Evolutionary conservation across 2,329 filamentous ascomycete genomes (phyloP).

Genomic region (Cyphellophora attinorum): DNA sequence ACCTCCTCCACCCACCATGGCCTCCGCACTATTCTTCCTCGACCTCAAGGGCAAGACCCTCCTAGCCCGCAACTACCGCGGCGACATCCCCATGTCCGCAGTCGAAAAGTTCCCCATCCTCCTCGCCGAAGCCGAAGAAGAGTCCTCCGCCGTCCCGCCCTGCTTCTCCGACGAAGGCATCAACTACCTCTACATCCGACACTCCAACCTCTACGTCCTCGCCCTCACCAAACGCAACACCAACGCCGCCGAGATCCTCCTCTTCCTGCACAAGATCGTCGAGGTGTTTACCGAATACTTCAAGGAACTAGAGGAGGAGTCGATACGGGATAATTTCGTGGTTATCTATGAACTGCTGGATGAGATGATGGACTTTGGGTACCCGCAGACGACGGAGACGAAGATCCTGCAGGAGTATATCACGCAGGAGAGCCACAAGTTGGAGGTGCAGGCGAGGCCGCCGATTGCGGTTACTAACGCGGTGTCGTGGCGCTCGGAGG

Average conservation of each 20-base stretch:
- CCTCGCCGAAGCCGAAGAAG: constrained; percentile 96
- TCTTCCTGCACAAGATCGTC: constrained; percentile 96
- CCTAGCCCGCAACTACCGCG: constrained; percentile 93
- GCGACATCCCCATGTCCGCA: constrained; percentile 97
- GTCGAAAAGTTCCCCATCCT: constrained; percentile 97
- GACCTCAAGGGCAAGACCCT: constrained; percentile 99
- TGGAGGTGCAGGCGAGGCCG: constrained; percentile 89
- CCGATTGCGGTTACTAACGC: constrained; percentile 98
- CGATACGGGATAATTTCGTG: constrained; percentile 98
- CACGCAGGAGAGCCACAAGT: constrained; percentile 96
- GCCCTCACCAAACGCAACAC: constrained; percentile 97
- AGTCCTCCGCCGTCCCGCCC: constrained; percentile 90
- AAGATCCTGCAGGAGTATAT: constrained; percentile 99
- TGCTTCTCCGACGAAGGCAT: constrained; percentile 99
- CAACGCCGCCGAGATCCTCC: constrained; percentile 94
- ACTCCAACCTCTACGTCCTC: constrained; percentile 98
- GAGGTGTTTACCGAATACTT: constrained; percentile 99
- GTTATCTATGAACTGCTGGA: constrained; percentile 97
- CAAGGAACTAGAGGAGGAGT: constrained; percentile 97
- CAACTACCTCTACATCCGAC: constrained; percentile 99
- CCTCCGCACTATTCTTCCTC: constrained; percentile 95
- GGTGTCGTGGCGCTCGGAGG: constrained; percentile 95
- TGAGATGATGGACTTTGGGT: constrained; percentile 99
- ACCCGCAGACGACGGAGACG: constrained; percentile 94
- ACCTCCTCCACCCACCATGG: constrained; percentile 53